A percentile compares a stretch with the other conserved stretches of the same genome.
These are phyloP conservation scores for Solanum tarijense DNA, from an alignment of 257 asterid species.

Conservation along the genomic window DNA sequence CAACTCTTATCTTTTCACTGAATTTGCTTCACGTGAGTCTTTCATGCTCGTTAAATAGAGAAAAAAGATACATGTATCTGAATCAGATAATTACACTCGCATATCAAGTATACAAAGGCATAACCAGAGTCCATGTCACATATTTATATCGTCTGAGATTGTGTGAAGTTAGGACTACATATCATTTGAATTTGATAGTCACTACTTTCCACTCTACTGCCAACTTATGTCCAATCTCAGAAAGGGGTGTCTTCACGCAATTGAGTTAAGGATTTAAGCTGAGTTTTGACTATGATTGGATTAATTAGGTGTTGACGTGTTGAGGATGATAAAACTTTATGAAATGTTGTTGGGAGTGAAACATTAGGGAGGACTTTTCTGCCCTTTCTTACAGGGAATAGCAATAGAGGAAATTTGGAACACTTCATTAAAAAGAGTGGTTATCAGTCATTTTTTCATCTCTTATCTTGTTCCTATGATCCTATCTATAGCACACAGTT, in stretches of 20 bases:
- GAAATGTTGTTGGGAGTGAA: neutral
- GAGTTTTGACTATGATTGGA: neutral
- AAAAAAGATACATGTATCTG: neutral
- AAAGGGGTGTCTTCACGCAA: neutral
- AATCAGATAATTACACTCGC: neutral
- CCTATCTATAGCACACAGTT: neutral
- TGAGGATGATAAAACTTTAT: neutral
- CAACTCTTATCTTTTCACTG: neutral
- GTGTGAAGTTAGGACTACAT: neutral
- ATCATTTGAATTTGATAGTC: neutral
- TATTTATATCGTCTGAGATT: neutral
- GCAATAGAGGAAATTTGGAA: neutral
- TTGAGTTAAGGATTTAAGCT: neutral
- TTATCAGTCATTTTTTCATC: neutral
- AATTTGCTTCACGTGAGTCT: neutral
- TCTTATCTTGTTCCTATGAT: neutral
- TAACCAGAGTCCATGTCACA: neutral
- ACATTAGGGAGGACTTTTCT: neutral
- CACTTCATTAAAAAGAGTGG: neutral
- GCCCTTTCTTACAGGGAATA: neutral
- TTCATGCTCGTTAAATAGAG: neutral
- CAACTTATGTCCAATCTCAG: neutral
- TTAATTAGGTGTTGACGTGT: neutral
- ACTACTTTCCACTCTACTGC: neutral
- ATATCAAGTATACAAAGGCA: neutral